Conservation (phyloP, 2,329 filamentous ascomycete genomes). For the Botrytis galanthina region DNA sequence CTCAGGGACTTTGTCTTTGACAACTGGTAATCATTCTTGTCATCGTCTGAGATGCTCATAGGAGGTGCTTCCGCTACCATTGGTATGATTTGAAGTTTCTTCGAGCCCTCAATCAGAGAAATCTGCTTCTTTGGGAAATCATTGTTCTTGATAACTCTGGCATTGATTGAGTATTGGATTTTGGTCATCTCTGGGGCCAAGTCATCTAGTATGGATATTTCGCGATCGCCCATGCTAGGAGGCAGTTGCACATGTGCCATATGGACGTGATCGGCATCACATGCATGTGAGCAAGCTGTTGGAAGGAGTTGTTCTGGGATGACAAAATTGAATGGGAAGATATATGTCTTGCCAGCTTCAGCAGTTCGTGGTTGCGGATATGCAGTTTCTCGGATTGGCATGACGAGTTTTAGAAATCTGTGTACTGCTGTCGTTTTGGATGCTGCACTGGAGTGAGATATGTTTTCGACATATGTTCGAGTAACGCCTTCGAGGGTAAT, state of each 20-base stretch:
- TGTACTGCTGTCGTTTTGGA: conserved; percentile 34
- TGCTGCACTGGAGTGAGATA: conserved; percentile 31
- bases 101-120: conserved; percentile 30
- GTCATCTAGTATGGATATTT: conserved; percentile 31
- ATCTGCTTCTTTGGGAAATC: conserved; percentile 29
- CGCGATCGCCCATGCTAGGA: conserved; percentile 36
- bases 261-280: conserved; percentile 33
- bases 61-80: conserved; percentile 35
- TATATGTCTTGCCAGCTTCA: conserved; percentile 36
- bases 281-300: conserved; percentile 32
- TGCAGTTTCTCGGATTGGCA: conserved; percentile 36
- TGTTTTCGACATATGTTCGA: conserved; percentile 35
- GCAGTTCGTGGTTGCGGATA: conserved; percentile 36
- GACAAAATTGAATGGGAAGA: conserved; percentile 38
- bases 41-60: conserved; percentile 29
- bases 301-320: conserved; percentile 38
- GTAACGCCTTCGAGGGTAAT: conserved; percentile 37
- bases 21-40: conserved; percentile 32
- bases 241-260: conserved; percentile 37
- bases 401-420: conserved; percentile 37
- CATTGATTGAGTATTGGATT: conserved; percentile 35
- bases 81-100: conserved; percentile 35
- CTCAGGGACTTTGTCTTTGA: conserved; percentile 35
- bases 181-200: conserved; percentile 36
- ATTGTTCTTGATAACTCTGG: conserved; percentile 30